Conservation (phyloP, 1,139 yeast species). For the Sugiyamaella japonica region DNA sequence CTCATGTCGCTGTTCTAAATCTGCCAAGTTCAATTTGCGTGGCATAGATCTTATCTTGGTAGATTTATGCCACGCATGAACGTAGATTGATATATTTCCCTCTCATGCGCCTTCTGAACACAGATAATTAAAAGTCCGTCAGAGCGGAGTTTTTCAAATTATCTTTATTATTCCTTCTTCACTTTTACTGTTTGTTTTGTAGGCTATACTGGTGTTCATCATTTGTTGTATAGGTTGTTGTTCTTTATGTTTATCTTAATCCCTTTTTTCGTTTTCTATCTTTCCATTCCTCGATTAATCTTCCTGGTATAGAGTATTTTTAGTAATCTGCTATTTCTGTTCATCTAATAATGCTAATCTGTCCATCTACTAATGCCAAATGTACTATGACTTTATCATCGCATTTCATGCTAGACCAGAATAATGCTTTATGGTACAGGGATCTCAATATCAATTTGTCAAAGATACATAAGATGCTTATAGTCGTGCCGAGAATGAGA, state of each 20-base stretch:
- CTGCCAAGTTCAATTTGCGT: background rate
- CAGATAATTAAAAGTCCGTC: background rate
- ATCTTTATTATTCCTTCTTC: background rate
- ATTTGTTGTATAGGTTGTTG: background rate
- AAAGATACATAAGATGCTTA: slow-evolving; percentile 15
- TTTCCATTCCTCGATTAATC: background rate
- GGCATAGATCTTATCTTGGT: background rate
- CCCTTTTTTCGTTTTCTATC: background rate
- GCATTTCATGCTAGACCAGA: slow-evolving; percentile 17
- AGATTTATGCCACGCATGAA: background rate
- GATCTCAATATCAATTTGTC: slow-evolving; percentile 1
- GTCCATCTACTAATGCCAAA: slow-evolving; percentile 4
- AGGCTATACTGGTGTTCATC: background rate
- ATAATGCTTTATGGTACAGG: slow-evolving; percentile 15
- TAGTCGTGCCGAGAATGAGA: background rate
- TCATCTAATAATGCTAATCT: slow-evolving; percentile 4
- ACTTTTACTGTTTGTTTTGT: background rate
- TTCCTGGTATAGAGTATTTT: background rate
- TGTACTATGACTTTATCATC: slow-evolving; percentile 10
- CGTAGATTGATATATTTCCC: background rate
- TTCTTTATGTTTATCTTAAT: background rate
- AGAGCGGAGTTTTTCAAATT: background rate
- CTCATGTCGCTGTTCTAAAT: background rate
- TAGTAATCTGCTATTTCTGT: background rate
- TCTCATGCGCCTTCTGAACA: background rate